Percentiles rank a stretch among this genome's conserved stretches.
These are phyloP conservation scores for Collybia nuda DNA, from an alignment of 768 basidiomycete species.

Conservation along the genomic window DNA sequence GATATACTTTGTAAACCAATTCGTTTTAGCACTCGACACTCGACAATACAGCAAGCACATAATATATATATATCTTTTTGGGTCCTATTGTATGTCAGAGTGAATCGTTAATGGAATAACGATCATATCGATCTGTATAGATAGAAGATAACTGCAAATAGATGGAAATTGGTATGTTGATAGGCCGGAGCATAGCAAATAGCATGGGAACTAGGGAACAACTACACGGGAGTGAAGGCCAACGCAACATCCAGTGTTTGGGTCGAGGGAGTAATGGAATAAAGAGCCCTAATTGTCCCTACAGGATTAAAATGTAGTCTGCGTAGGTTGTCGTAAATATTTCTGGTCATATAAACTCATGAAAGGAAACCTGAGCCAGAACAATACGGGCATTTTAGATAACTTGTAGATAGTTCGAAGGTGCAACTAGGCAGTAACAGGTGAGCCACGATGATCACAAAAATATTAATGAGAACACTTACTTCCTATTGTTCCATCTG, in stretches of 20 bases:
- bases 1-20: neutral
- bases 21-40: neutral
- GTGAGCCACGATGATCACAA: conserved; percentile 9
- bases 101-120: neutral
- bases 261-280: conserved; percentile 5
- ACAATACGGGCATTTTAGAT: conserved; percentile 40
- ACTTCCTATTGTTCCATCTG: conserved; percentile 79
- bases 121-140: conserved; percentile 2
- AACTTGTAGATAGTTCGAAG: conserved; percentile 84
- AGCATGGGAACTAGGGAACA: conserved; percentile 6
- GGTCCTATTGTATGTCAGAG: conserved; percentile 11
- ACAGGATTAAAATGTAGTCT: conserved; percentile 7
- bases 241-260: conserved; percentile 11
- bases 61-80: conserved; percentile 5
- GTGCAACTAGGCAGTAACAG: conserved; percentile 55
- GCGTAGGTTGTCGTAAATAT: conserved; percentile 15
- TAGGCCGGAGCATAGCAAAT: conserved; percentile 9
- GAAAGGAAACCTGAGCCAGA: neutral
- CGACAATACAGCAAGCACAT: conserved; percentile 13
- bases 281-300: conserved; percentile 7
- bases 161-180: conserved; percentile 16
- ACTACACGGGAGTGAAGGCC: conserved; percentile 4
- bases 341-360: conserved; percentile 14
- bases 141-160: conserved; percentile 8
- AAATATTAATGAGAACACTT: conserved; percentile 32